Evolutionary conservation across 2,329 filamentous ascomycete genomes (phyloP).

Genomic region (Penicillium palitans): DNA sequence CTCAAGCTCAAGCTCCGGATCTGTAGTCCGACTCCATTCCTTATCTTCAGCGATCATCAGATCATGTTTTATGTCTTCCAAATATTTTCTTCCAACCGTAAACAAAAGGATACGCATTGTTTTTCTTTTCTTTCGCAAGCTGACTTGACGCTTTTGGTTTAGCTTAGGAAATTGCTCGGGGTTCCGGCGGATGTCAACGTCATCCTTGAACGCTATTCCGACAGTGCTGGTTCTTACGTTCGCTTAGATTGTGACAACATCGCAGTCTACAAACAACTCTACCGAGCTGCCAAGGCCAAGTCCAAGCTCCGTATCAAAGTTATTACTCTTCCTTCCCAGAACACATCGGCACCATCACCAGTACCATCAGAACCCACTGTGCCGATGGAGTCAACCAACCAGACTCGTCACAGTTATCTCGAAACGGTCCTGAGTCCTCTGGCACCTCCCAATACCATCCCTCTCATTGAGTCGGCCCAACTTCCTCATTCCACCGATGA

Average conservation of each 20-base stretch:
- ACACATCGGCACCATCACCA: conserved; percentile 20
- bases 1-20: conserved; percentile 32
- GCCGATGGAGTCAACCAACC: conserved; percentile 16
- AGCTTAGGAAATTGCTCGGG: conserved; percentile 70
- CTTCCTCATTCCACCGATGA: background rate
- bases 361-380: conserved; percentile 16
- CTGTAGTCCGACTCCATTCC: conserved; percentile 21
- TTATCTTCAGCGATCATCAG: conserved; percentile 17
- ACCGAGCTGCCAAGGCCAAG: conserved; percentile 96
- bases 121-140: conserved; percentile 4
- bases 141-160: conserved; percentile 25
- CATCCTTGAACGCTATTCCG: conserved; percentile 89
- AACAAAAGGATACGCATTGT: background rate
- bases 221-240: conserved; percentile 81
- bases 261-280: conserved; percentile 92
- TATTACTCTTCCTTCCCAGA: conserved; percentile 57
- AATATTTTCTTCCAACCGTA: background rate
- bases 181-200: conserved; percentile 64
- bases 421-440: conserved; percentile 43
- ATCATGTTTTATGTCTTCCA: conserved; percentile 1
- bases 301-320: conserved; percentile 90
- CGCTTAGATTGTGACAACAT: conserved; percentile 74
- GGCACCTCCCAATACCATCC: conserved; percentile 13
- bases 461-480: conserved; percentile 9
- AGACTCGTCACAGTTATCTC: conserved; percentile 42